Conservation (phyloP, 148 eudicot species). For the Linanthus parryae region DNA sequence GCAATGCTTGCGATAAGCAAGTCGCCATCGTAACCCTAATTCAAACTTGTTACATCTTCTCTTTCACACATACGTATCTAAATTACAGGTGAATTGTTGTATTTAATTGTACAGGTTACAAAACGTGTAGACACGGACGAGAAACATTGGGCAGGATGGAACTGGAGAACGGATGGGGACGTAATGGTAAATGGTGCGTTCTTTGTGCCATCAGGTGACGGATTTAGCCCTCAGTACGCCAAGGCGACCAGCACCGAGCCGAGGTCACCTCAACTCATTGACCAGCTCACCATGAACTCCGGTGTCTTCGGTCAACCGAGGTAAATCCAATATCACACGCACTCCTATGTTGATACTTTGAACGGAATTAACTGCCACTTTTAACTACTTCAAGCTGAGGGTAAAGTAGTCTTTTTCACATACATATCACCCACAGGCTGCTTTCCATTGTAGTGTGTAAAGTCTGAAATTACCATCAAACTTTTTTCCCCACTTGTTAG, state of each 20-base stretch:
- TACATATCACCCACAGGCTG: not conserved
- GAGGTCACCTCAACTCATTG: slow-evolving; percentile 45
- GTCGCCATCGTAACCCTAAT: too few relatives aligned
- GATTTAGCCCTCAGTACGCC: slow-evolving; percentile 43
- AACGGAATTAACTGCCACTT: not conserved
- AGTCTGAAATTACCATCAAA: not conserved
- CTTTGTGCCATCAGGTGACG: slow-evolving; percentile 55
- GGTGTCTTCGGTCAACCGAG: slow-evolving; percentile 72
- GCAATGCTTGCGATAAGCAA: too few relatives aligned
- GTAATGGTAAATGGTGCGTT: slow-evolving; percentile 58
- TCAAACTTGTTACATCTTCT: too few relatives aligned
- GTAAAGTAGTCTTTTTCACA: not conserved
- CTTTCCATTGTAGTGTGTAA: not conserved
- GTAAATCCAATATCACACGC: slow-evolving; percentile 9
- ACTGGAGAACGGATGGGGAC: slow-evolving; percentile 64
- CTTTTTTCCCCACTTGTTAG: not conserved
- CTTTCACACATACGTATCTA: too few relatives aligned
- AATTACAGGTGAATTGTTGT: not conserved
- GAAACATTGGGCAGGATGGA: slow-evolving; percentile 48
- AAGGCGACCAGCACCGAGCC: slow-evolving; percentile 69
- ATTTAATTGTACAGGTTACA: slow-evolving; percentile 35
- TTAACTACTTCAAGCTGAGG: not conserved
- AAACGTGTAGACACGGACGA: slow-evolving; percentile 57
- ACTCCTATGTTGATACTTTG: not conserved
- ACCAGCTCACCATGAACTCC: slow-evolving; percentile 57